Conservation (phyloP, 306 rosid genomes). For the Fagus sylvatica region DNA sequence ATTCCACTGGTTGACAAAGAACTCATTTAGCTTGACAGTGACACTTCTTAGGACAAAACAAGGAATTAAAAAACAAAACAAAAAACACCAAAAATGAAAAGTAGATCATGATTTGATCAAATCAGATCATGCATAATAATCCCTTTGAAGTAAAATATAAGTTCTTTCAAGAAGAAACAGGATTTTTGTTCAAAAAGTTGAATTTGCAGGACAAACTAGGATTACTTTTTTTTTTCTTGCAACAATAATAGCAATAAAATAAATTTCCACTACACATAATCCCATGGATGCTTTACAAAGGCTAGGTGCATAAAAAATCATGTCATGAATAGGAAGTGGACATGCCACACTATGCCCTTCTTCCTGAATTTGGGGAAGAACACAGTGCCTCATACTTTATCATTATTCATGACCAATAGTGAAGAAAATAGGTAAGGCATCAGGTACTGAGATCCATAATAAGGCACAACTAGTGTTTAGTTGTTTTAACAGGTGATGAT, state of each 20-base stretch:
- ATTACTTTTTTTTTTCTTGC: background rate
- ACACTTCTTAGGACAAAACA: background rate
- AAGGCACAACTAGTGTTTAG: background rate
- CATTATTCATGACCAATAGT: background rate
- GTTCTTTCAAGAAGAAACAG: background rate
- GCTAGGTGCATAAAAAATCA: too few relatives aligned
- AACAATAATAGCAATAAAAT: too few relatives aligned
- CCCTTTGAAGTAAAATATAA: background rate
- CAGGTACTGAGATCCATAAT: background rate
- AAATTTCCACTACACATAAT: too few relatives aligned
- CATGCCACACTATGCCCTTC: background rate
- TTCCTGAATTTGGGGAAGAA: background rate
- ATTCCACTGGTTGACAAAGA: conserved; percentile 47
- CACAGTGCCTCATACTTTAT: background rate
- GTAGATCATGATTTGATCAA: background rate
- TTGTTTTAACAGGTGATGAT: background rate
- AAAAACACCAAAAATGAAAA: background rate
- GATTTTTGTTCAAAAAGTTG: background rate
- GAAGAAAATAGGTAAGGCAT: background rate
- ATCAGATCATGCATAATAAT: background rate
- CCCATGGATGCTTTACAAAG: too few relatives aligned
- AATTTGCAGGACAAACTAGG: background rate
- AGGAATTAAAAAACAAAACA: background rate
- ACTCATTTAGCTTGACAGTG: background rate
- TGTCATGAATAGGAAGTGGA: background rate